Evolutionary conservation across 2,329 filamentous ascomycete species (phyloP).

Genomic region (Xylariaceae sp.): DNA sequence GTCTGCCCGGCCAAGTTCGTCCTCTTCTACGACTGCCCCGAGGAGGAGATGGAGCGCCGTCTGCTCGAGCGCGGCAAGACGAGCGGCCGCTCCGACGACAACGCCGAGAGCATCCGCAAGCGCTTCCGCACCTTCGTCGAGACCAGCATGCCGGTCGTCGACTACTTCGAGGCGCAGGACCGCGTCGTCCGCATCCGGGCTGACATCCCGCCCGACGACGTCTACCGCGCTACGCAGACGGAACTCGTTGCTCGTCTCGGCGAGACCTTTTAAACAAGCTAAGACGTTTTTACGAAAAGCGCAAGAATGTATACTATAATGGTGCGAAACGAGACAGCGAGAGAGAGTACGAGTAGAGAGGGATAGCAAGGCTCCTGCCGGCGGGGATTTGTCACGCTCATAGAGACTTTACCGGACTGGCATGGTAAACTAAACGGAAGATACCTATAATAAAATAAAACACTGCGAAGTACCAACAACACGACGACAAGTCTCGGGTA

Average conservation of each 20-base stretch:
- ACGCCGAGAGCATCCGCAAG: constrained; percentile 93
- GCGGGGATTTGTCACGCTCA: background rate
- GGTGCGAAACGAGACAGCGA: background rate
- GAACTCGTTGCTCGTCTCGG: constrained; percentile 48
- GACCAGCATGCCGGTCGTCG: constrained; percentile 95
- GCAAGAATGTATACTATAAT: background rate
- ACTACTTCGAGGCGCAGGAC: constrained; percentile 70
- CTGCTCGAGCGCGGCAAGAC: constrained; percentile 89
- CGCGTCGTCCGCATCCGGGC: constrained; percentile 78
- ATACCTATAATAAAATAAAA: no score
- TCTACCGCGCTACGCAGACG: constrained; percentile 50
- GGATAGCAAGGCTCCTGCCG: background rate
- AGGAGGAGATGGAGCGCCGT: constrained; percentile 78
- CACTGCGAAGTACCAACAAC: no score
- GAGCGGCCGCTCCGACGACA: constrained; percentile 86
- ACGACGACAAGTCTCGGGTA: background rate
- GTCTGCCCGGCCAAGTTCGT: constrained; percentile 82
- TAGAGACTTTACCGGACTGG: no score
- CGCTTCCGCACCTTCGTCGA: constrained; percentile 90
- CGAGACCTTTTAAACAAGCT: constrained; percentile 31
- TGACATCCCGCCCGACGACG: constrained; percentile 58
- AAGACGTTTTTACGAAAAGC: background rate
- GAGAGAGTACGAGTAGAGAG: background rate
- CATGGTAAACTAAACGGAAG: no score
- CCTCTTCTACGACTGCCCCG: constrained; percentile 90